These are phyloP conservation scores for Moesziomyces aphidis DNA, from an alignment of 1,284 basidiomycete genomes.

Conservation along the genomic window DNA sequence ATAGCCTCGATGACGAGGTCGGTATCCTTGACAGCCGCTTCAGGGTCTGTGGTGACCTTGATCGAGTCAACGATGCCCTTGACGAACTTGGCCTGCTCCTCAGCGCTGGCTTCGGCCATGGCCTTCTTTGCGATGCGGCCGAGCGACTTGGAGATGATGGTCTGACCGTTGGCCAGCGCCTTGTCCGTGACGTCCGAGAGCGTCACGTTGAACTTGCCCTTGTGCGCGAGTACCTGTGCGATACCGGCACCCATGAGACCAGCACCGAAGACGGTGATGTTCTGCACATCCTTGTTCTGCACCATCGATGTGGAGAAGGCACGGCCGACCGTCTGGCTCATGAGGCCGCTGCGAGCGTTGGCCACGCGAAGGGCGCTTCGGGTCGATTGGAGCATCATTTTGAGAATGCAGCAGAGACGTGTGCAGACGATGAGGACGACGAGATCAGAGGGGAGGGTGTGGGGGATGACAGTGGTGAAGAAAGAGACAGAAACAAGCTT, in stretches of 20 bases:
- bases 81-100: constrained; percentile 67
- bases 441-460: neutral
- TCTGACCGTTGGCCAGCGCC: constrained; percentile 71
- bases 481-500: neutral
- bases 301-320: constrained; percentile 56
- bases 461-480: neutral
- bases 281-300: constrained; percentile 64
- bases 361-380: constrained; percentile 25
- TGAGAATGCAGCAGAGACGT: neutral
- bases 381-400: constrained; percentile 36
- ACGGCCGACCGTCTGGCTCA: constrained; percentile 26
- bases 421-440: too few species aligned
- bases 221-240: constrained; percentile 66
- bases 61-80: constrained; percentile 70
- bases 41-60: constrained; percentile 71
- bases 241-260: constrained; percentile 68
- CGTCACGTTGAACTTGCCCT: constrained; percentile 68
- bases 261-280: constrained; percentile 67
- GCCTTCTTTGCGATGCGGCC: constrained; percentile 71
- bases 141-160: constrained; percentile 73
- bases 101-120: constrained; percentile 70
- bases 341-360: constrained; percentile 14
- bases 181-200: constrained; percentile 68
- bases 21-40: constrained; percentile 70
- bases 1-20: constrained; percentile 75